Base-by-base conservation (phyloP, 208 protist species). In the Crithidia sp. region DNA sequence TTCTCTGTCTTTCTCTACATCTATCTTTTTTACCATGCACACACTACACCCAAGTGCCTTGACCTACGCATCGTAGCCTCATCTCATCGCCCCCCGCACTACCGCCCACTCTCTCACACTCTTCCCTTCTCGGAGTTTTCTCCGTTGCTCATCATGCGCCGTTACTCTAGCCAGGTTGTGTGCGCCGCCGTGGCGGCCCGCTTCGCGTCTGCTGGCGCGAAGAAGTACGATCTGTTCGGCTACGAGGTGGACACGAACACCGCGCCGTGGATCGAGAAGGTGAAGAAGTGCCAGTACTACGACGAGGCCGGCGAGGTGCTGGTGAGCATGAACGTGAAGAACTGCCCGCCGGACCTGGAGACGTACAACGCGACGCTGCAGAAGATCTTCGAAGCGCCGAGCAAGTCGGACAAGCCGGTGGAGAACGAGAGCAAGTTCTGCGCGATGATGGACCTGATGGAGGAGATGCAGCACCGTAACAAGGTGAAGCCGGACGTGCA, bases 391-490 rank as follows among this genome's bases (percentile, higher is more conserved):
- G 86, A 94, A 69, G 79, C 87, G 19, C 80, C 80, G 50, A 88
- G 83, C 75, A 96, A 96, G 86, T 73, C 84, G 73, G 79, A 75
- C 41, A 71, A 79, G 63, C 83, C 85, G 1, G 74, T 93, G 59
- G 86, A 93, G 49, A 91, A 91, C 67, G 91, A 93, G 75, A 93
- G 89, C 84, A 94, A 94, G 77, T 94, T 96, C 81, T 94, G 89
- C 62, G 91, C 91, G 62, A 96, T 96, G 91, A 89, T 96, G 85
- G 91, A 96, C 68, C 75, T 96, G 58, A 74, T 94, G 61, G 91
- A 96, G 84, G 91, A 96, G 83, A 96, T 96, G 91, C 68, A 85
- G 58, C 89, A 94, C 82, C 88, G 91, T 61, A 95, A 93, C 85
- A 93, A 92, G 81, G 76, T 94, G 49, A 95, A 91, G 81, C 87